Evolutionary conservation across 495 filamentous ascomycete genomes (phyloP).

Genomic region (Podospora bellae-mahoneyi): DNA sequence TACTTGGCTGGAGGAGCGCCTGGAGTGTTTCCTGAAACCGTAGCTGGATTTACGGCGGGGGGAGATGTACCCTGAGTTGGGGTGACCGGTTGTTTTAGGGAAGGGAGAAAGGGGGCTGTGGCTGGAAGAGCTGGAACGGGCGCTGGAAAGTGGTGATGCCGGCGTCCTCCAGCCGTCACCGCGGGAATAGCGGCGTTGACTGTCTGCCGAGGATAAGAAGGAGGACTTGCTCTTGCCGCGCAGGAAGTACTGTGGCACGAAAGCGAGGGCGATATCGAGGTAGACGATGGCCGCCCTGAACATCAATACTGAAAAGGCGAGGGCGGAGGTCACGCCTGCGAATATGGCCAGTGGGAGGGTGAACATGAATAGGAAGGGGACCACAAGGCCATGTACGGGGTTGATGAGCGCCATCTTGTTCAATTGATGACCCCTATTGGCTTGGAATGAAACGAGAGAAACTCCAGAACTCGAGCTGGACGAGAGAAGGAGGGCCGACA

Average conservation of each 20-base stretch:
- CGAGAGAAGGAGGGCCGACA: neutral
- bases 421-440: neutral
- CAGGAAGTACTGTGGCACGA: slow-evolving; percentile 58
- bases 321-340: slow-evolving; percentile 63
- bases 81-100: slow-evolving; percentile 10
- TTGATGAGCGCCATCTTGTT: slow-evolving; percentile 43
- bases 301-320: slow-evolving; percentile 63
- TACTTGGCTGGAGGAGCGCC: slow-evolving; percentile 34
- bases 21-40: slow-evolving; percentile 38
- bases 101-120: slow-evolving; percentile 19
- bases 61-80: slow-evolving; percentile 10
- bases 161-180: slow-evolving; percentile 7
- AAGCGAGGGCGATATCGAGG: slow-evolving; percentile 59
- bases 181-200: slow-evolving; percentile 3
- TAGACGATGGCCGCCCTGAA: slow-evolving; percentile 66
- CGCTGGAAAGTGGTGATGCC: slow-evolving; percentile 4
- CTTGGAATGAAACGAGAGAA: neutral
- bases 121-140: slow-evolving; percentile 12
- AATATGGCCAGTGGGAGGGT: slow-evolving; percentile 67
- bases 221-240: slow-evolving; percentile 22
- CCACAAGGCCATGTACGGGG: slow-evolving; percentile 51
- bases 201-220: neutral
- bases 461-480: neutral
- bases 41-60: slow-evolving; percentile 27
- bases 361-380: slow-evolving; percentile 62